phyloP scores from a whole-genome alignment of 2,329 filamentous ascomycete species.

The Gaeumannomyces tritici region DNA sequence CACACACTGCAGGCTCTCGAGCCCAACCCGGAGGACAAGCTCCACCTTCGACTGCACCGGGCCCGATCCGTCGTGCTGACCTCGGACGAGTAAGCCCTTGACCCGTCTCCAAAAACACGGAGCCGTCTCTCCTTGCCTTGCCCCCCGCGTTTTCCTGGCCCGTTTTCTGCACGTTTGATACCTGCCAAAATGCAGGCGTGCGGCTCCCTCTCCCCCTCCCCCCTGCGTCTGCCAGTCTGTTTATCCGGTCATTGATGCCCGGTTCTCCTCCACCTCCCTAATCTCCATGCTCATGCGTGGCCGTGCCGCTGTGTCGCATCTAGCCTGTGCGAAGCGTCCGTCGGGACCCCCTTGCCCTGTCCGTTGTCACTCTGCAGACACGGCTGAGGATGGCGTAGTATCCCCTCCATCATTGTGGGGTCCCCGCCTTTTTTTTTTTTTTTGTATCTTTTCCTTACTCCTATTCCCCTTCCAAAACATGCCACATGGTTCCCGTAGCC shows the following conservation, averaged over 20 bases:
- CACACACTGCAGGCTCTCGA: conserved; percentile 18
- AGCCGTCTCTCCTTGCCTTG: not conserved
- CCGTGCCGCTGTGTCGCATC: no score
- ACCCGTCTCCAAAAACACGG: not conserved
- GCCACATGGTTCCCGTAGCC: no score
- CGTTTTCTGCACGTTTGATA: conserved; percentile 1
- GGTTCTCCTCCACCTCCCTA: no score
- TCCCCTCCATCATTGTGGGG: not conserved
- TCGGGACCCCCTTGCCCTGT: no score
- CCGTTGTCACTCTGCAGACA: no score
- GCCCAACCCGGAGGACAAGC: conserved; percentile 55
- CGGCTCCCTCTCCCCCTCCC: no score
- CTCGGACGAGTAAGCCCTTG: conserved; percentile 55
- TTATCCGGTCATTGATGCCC: no score
- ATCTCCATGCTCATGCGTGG: no score
- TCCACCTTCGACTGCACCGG: conserved; percentile 73
- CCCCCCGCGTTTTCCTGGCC: not conserved
- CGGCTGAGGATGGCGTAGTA: no score
- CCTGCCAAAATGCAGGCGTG: not conserved
- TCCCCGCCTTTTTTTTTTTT: not conserved
- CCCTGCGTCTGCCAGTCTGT: not conserved
- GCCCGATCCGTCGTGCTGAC: conserved; percentile 78
- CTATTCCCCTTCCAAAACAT: no score
- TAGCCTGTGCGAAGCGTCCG: no score
- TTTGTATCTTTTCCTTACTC: no score